Base-by-base conservation (phyloP, 768 basidiomycete species). In the Stropharia rugosoannulata region DNA sequence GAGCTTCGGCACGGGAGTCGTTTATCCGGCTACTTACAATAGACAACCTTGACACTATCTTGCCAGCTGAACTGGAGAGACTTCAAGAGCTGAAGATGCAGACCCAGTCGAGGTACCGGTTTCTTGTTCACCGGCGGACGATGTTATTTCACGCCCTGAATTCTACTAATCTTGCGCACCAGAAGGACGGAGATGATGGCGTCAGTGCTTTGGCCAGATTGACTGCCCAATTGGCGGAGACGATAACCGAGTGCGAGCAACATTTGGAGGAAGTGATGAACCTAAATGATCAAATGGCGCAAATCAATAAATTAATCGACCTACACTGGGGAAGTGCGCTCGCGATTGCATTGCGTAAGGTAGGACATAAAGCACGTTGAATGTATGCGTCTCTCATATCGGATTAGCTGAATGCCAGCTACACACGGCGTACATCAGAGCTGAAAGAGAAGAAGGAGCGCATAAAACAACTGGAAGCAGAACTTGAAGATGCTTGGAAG, bases 401-500 rank as follows among this genome's bases (percentile, higher is more conserved):
- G 39, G 29, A 38, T 41, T 58, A 81, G 79, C 75, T 93, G 27
- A 92, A 93, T 65, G 80, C 79, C 44, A 86, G 87, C 49, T 90
- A 89, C 57, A 82, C 84, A 5, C 81, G 82, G 39, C 81, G 89
- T 36, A 83, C 79, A 0, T 65, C 74, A 1, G 88, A 92, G 25
- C 75, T 90, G 25, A 67, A 72, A 29, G 69, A 73, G 7, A 75
- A 80, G 4, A 76, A 75, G 51, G 65, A 75, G 10, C 74, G 76
- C 37, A 78, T 88, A 19, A 70, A 70, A 22, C 75, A 80, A 50
- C 78, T 93, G 18, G 78, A 87, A 61, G 86, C 79, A 12, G 87
- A 90, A 59, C 74, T 92, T 19, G 83, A 87, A 46, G 91, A 93
- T 51, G 91, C 90, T 0, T 93, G 91, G 91, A 78, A 78, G 45